A percentile compares a stretch with the other conserved stretches of the same genome.
Evolutionary conservation across 2,329 filamentous ascomycete genomes (phyloP).

Genomic region (Corinectria fuckeliana): DNA sequence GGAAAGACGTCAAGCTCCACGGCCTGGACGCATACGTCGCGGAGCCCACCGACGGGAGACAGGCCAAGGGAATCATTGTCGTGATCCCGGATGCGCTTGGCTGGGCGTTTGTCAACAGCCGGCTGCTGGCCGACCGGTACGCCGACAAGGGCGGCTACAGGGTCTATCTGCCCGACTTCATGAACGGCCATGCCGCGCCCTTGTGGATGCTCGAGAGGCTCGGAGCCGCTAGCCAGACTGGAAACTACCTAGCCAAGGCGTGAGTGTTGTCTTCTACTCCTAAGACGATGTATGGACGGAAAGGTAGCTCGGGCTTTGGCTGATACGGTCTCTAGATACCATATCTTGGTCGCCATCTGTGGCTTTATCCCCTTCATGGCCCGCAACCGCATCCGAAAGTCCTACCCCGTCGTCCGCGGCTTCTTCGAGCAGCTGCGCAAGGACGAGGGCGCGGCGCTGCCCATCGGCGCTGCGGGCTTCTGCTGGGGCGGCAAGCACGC

Average conservation of each 20-base stretch:
- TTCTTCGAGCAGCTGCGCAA: constrained; percentile 48
- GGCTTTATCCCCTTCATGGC: constrained; percentile 43
- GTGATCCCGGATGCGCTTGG: constrained; percentile 64
- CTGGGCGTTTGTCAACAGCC: constrained; percentile 59
- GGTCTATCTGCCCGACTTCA: constrained; percentile 65
- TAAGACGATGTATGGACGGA: no score
- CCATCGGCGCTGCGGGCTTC: constrained; percentile 63
- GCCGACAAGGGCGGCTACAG: constrained; percentile 56
- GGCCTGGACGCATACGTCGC: constrained; percentile 57
- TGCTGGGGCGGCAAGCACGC: constrained; percentile 68
- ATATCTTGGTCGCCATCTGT: constrained; percentile 33
- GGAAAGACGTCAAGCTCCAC: constrained; percentile 53
- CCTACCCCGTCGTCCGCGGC: constrained; percentile 43
- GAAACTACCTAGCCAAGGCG: constrained; percentile 40
- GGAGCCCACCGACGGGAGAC: constrained; percentile 40
- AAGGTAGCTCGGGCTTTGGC: no score
- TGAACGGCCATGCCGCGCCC: constrained; percentile 46
- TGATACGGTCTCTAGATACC: constrained; percentile 28
- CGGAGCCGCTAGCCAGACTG: constrained; percentile 30
- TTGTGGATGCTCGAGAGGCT: constrained; percentile 40
- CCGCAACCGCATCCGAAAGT: constrained; percentile 40
- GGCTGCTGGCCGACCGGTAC: constrained; percentile 60
- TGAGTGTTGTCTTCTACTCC: constrained; percentile 25
- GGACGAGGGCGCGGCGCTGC: constrained; percentile 38
- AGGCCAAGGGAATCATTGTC: constrained; percentile 56